Evolutionary conservation across 31 red algal species (phyloP).

Genomic region (Porphyra umbilicalis): DNA sequence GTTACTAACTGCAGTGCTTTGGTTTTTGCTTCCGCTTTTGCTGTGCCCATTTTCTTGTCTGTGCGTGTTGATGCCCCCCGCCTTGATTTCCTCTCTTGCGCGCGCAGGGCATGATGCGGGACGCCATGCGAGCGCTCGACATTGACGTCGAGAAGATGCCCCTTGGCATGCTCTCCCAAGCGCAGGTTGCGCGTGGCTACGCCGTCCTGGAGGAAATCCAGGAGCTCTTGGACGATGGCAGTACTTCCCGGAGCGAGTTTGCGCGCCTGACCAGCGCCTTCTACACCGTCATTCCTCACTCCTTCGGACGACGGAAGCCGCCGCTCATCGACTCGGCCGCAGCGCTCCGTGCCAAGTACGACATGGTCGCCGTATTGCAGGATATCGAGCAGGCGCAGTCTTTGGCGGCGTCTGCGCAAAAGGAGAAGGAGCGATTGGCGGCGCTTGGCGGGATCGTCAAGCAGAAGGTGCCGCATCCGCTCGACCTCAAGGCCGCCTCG

Average conservation of each 20-base stretch:
- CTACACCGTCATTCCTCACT: slow-evolving; percentile 31
- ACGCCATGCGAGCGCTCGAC: slow-evolving; percentile 20
- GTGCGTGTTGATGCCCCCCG: not conserved
- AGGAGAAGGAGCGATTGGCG: slow-evolving; percentile 1
- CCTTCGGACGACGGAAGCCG: slow-evolving; percentile 22
- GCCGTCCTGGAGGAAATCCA: slow-evolving; percentile 38
- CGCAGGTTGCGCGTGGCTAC: slow-evolving; percentile 34
- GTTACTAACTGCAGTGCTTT: not conserved
- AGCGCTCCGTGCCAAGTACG: slow-evolving; percentile 22
- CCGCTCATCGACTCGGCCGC: slow-evolving; percentile 19
- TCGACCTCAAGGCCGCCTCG: slow-evolving; percentile 11
- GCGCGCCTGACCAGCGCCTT: slow-evolving; percentile 28
- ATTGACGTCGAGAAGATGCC: slow-evolving; percentile 36
- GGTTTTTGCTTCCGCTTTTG: not conserved
- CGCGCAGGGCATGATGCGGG: slow-evolving; percentile 3
- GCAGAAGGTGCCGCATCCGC: slow-evolving; percentile 12
- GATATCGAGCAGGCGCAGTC: slow-evolving; percentile 28
- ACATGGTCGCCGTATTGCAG: slow-evolving; percentile 32
- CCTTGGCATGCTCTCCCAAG: slow-evolving; percentile 14
- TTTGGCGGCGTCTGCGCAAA: slow-evolving; percentile 14
- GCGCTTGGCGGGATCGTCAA: not conserved
- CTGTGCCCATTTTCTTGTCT: not conserved
- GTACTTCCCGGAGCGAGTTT: not conserved
- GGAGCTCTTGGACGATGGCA: not conserved
- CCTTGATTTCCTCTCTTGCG: not conserved